Percentiles rank a stretch among this genome's conserved stretches.
Evolutionary conservation across 2,329 filamentous ascomycete genomes (phyloP).

Genomic region (Talaromyces verruculosus): DNA sequence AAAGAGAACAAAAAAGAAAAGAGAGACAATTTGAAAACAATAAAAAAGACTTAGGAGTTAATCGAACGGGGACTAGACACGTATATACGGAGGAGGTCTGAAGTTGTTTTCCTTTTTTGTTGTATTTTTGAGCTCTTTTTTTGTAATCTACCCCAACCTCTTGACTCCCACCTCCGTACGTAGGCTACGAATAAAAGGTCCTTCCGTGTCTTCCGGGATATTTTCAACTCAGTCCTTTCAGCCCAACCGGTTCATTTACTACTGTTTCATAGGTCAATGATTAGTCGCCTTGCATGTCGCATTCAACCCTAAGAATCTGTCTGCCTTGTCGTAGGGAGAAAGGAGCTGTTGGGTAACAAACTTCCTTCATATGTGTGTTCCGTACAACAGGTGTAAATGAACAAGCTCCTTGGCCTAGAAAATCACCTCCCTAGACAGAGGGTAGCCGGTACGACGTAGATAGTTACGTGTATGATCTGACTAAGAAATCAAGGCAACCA

Average conservation of each 20-base stretch:
- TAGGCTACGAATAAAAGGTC: not conserved
- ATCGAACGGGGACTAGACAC: not conserved
- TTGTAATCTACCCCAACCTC: not conserved
- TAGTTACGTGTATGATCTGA: not conserved
- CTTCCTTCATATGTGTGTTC: not conserved
- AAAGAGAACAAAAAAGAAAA: not conserved
- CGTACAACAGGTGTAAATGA: not conserved
- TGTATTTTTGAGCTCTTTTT: not conserved
- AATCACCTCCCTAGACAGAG: too few species aligned
- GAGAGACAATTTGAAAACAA: not conserved
- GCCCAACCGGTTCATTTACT: not conserved
- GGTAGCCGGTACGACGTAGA: not conserved
- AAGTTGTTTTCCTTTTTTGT: not conserved
- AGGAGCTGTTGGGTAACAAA: not conserved
- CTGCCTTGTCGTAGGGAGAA: not conserved
- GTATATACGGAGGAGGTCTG: not conserved
- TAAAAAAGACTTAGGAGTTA: too few species aligned
- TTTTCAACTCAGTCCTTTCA: not conserved
- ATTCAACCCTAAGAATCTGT: not conserved
- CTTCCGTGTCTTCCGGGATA: not conserved
- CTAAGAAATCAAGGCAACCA: conserved; percentile 5
- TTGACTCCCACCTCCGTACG: too few species aligned
- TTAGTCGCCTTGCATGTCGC: not conserved
- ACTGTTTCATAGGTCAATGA: not conserved
- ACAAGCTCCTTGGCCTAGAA: not conserved